These are phyloP conservation scores for Mycena epipterygia DNA, from an alignment of 768 basidiomycete species.

Conservation along the genomic window DNA sequence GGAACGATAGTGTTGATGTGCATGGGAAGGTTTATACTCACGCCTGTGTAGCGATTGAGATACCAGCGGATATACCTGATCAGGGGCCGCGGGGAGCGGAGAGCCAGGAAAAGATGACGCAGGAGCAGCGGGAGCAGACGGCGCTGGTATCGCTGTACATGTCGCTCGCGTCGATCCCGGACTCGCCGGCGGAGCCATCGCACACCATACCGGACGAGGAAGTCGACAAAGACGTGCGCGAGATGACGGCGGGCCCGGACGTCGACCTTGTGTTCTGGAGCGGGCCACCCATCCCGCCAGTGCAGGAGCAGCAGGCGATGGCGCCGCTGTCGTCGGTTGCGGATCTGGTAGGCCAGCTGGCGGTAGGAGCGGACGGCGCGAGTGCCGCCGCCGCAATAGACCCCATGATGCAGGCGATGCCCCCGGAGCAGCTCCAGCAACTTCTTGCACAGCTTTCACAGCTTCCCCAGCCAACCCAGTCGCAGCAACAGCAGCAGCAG, in stretches of 20 bases:
- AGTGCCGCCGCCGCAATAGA: constrained; percentile 51
- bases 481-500: constrained; percentile 9
- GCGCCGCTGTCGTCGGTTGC: constrained; percentile 67
- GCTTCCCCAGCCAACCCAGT: constrained; percentile 38
- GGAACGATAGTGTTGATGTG: constrained; percentile 35
- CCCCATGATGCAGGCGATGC: constrained; percentile 58
- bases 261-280: constrained; percentile 79
- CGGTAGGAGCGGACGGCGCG: constrained; percentile 54
- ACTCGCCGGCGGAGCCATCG: constrained; percentile 80
- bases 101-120: constrained; percentile 77
- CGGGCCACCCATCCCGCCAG: constrained; percentile 46
- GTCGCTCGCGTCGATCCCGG: constrained; percentile 78
- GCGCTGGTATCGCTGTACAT: constrained; percentile 84
- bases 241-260: constrained; percentile 80
- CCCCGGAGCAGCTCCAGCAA: constrained; percentile 75
- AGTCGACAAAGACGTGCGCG: constrained; percentile 69
- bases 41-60: constrained; percentile 66
- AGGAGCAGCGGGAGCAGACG: constrained; percentile 85
- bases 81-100: constrained; percentile 68
- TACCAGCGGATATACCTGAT: constrained; percentile 68
- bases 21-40: neutral
- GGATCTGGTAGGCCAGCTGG: constrained; percentile 77
- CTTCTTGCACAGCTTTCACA: constrained; percentile 55
- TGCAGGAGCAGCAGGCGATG: constrained; percentile 11
- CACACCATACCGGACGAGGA: constrained; percentile 76